phyloP scores from a whole-genome alignment of 345 rosid species.

The Camelina neglecta region DNA sequence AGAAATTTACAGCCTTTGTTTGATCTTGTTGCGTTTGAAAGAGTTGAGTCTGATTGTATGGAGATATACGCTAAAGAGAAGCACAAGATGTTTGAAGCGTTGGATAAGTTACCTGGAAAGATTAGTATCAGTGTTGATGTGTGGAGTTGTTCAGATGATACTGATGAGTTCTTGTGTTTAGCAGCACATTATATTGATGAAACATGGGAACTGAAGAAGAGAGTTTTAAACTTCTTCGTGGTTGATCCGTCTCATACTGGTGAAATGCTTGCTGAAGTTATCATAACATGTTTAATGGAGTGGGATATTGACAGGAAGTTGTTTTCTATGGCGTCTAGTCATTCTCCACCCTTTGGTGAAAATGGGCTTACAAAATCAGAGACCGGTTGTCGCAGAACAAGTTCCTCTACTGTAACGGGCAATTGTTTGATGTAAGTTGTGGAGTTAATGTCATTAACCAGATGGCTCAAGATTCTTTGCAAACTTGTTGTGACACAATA shows the following conservation, averaged over 20 bases:
- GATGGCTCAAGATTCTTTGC: slow-evolving; percentile 67
- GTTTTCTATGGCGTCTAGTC: slow-evolving; percentile 67
- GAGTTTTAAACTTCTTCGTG: slow-evolving; percentile 55
- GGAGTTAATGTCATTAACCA: slow-evolving; percentile 57
- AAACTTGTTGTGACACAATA: slow-evolving; percentile 51
- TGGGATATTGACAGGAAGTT: slow-evolving; percentile 86
- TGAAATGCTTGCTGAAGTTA: slow-evolving; percentile 66
- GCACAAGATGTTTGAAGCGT: slow-evolving; percentile 61
- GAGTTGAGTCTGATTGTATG: slow-evolving; percentile 74
- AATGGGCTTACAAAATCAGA: slow-evolving; percentile 55
- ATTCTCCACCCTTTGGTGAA: slow-evolving; percentile 51
- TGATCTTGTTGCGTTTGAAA: slow-evolving; percentile 58
- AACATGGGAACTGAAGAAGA: slow-evolving; percentile 67
- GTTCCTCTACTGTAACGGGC: slow-evolving; percentile 70
- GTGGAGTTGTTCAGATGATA: slow-evolving; percentile 60
- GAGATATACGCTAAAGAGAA: slow-evolving; percentile 75
- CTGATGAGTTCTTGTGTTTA: slow-evolving; percentile 59
- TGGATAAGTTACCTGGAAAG: slow-evolving; percentile 82
- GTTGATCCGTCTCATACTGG: slow-evolving; percentile 62
- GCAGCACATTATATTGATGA: slow-evolving; percentile 70
- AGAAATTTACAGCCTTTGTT: slow-evolving; percentile 75
- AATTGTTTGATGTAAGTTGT: slow-evolving; percentile 69
- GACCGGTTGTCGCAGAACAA: slow-evolving; percentile 72
- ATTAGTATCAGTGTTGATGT: slow-evolving; percentile 62
- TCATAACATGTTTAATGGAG: slow-evolving; percentile 73